A percentile compares a stretch with the other conserved stretches of the same genome.
Conservation (phyloP, 1,284 basidiomycete species). For the Blastosporella zonata region DNA sequence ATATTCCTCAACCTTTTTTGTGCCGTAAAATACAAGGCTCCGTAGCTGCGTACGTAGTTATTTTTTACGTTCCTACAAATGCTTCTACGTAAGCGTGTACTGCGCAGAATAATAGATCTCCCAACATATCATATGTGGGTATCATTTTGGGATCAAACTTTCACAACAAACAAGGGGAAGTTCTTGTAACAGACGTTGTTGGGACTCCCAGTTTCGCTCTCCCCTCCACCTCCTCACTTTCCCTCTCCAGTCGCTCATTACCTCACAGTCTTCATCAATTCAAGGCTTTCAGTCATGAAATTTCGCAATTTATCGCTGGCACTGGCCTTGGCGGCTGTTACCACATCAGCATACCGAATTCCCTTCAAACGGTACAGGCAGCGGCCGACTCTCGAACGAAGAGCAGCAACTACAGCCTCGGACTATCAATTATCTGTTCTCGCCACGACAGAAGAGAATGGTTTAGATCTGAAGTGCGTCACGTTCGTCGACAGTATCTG, state of each 20-base stretch:
- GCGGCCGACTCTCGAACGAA: constrained; percentile 27
- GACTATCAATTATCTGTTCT: constrained; percentile 29
- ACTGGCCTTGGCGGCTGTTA: constrained; percentile 27
- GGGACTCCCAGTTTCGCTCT: constrained; percentile 13
- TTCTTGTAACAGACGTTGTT: constrained; percentile 17
- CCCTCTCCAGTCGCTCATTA: constrained; percentile 22
- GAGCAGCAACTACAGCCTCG: constrained; percentile 24
- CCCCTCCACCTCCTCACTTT: constrained; percentile 13
- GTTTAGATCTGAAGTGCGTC: constrained; percentile 43
- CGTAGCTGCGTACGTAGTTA: not conserved
- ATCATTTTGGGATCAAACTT: constrained; percentile 13
- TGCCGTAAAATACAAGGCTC: not conserved
- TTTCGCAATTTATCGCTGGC: constrained; percentile 26
- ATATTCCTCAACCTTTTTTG: too few species aligned
- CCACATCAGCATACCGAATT: constrained; percentile 36
- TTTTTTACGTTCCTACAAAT: not conserved
- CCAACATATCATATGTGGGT: not conserved
- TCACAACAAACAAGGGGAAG: constrained; percentile 20
- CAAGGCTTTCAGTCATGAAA: constrained; percentile 30
- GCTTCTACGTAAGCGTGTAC: not conserved
- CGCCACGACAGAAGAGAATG: constrained; percentile 28
- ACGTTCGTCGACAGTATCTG: not conserved
- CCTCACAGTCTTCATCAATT: constrained; percentile 16
- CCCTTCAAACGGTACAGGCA: constrained; percentile 39
- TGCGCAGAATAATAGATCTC: constrained; percentile 2